These are phyloP conservation scores for Penicillium sp. DNA, from an alignment of 2,329 filamentous ascomycete genomes.

Conservation along the genomic window DNA sequence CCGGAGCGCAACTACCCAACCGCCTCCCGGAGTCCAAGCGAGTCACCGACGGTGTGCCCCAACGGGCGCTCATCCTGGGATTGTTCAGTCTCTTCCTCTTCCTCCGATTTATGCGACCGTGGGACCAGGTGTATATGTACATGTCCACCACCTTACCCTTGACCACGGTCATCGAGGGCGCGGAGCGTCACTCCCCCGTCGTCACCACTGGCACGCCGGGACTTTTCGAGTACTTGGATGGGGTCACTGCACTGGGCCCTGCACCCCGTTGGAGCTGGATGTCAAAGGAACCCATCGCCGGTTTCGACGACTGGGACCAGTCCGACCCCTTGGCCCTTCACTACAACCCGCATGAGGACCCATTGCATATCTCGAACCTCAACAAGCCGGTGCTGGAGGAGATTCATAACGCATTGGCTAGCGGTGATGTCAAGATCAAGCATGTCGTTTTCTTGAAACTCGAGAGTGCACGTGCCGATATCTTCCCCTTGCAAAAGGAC, in stretches of 20 bases:
- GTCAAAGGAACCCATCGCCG: constrained; percentile 15
- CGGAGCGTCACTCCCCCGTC: constrained; percentile 16
- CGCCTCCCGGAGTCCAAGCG: constrained; percentile 7
- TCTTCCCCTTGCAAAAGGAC: constrained; percentile 40
- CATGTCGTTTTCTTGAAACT: constrained; percentile 41
- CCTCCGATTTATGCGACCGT: constrained; percentile 24
- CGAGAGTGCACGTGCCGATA: constrained; percentile 41
- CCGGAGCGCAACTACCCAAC: not conserved
- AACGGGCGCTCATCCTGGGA: constrained; percentile 18
- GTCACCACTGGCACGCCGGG: constrained; percentile 15
- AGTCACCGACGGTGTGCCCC: constrained; percentile 8
- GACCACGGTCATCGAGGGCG: constrained; percentile 17
- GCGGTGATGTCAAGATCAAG: constrained; percentile 31
- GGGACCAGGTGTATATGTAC: constrained; percentile 22
- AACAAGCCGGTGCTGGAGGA: constrained; percentile 21
- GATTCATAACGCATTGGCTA: constrained; percentile 23
- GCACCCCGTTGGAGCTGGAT: constrained; percentile 22
- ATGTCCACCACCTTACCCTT: constrained; percentile 21
- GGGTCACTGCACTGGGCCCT: constrained; percentile 12
- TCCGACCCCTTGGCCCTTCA: constrained; percentile 10
- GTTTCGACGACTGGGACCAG: constrained; percentile 23
- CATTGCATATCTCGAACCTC: constrained; percentile 37
- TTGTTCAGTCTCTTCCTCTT: constrained; percentile 17
- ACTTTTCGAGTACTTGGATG: constrained; percentile 19
- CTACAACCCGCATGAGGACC: constrained; percentile 34